A percentile compares a stretch with the other conserved stretches of the same genome.
Conservation (phyloP, 2,329 filamentous ascomycete genomes). For the Dactylonectria estremocensis region DNA sequence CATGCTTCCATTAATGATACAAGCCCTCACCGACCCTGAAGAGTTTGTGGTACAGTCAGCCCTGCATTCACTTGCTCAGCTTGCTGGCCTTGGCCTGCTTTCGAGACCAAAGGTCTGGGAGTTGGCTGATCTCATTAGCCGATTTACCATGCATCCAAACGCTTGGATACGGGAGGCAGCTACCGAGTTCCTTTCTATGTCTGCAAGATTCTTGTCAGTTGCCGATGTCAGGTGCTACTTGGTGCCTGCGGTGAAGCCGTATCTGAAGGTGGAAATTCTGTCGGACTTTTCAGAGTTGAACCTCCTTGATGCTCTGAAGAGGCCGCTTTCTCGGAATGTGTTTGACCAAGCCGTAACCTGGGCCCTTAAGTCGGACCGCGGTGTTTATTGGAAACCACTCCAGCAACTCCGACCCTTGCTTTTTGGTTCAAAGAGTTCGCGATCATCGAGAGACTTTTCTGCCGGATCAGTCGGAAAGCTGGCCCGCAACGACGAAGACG, state of each 20-base stretch:
- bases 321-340: conserved; percentile 82
- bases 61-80: conserved; percentile 87
- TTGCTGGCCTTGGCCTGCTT: conserved; percentile 90
- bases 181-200: conserved; percentile 84
- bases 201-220: conserved; percentile 80
- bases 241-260: conserved; percentile 84
- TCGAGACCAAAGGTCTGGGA: conserved; percentile 90
- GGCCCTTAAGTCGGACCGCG: conserved; percentile 85
- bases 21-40: conserved; percentile 92
- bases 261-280: conserved; percentile 81
- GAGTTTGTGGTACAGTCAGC: conserved; percentile 95
- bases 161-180: conserved; percentile 95
- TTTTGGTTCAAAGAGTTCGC: conserved; percentile 72
- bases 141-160: conserved; percentile 95
- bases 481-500: conserved; percentile 90
- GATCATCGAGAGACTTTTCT: conserved; percentile 70
- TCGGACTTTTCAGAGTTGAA: conserved; percentile 78
- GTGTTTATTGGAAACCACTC: conserved; percentile 88
- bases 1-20: conserved; percentile 94
- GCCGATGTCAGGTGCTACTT: conserved; percentile 90
- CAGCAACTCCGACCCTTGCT: conserved; percentile 75
- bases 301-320: conserved; percentile 86
- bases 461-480: conserved; percentile 73
- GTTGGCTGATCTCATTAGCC: conserved; percentile 84
- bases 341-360: conserved; percentile 90